Evolutionary conservation across 768 basidiomycete species (phyloP), one percentile per base, ranked within the genome.

Genomic region (Tylopilus balloui): DNA sequence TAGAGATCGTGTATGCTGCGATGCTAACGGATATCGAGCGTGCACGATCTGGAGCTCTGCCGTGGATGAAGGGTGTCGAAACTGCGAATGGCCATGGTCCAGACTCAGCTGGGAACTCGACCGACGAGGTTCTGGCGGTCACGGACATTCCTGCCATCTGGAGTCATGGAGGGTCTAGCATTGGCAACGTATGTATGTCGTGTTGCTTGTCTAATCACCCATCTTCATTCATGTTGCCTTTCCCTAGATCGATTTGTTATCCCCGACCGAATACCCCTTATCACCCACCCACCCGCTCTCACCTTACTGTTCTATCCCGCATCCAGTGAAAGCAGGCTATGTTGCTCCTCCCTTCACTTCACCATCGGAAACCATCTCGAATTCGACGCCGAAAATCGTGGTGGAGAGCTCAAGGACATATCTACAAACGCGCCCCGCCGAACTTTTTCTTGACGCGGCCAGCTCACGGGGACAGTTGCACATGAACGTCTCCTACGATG

Each of bases 381-480:
- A 10, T 34, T 9, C 11, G 17, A 23, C 27, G 27, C 48, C 60
- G 40, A 56, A 24, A 21, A 37, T 62, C 12, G 15, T 39, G 13
- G 17, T 56, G 27, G 53, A 58, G 21, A 17, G 42, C 11, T 4
- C 17, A 6, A n/a, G 6, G 37, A 50, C 55, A 8, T 49, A 52
- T 53, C 64, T 80, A 11, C 75, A 72, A 35, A 70, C 70, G 48
- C 71, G 76, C 9, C 75, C 78, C 2, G 66, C 58, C 3, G 75
- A 79, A 54, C 54, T 56, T 21, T 59, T 78, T 55, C 67, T 79
- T 0, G 75, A 76, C 2, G 71, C 76, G n/a, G 46, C 63, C 4
- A 74, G 68, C 1, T 58, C 17, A 9, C 34, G 55, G 3, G 57
- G 69, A 27, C 60, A 66, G 35, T 51, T 81, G 28, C 51, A 48